Percentiles rank a stretch among this genome's conserved stretches.
These are phyloP conservation scores for Candida argentea DNA, from an alignment of 805 yeast genomes.

Conservation along the genomic window DNA sequence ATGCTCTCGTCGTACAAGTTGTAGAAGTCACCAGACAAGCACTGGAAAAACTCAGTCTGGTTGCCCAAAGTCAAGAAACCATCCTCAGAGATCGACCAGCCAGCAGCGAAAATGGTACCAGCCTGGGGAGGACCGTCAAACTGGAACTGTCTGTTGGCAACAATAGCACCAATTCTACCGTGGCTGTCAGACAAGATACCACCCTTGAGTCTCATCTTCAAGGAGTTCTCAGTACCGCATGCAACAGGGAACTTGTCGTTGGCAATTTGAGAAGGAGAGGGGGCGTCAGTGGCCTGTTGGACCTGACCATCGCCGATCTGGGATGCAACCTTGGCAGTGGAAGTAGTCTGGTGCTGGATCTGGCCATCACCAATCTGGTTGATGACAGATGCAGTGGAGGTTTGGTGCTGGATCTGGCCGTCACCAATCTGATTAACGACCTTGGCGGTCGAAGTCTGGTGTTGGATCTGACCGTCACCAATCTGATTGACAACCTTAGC, in stretches of 20 bases:
- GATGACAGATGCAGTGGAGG: conserved; percentile 14
- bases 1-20: conserved; percentile 61
- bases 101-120: conserved; percentile 21
- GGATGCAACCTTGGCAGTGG: conserved; percentile 15
- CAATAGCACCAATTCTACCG: conserved; percentile 72
- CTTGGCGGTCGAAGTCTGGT: conserved; percentile 24
- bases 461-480: conserved; percentile 41
- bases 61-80: conserved; percentile 54
- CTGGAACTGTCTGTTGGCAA: conserved; percentile 75
- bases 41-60: conserved; percentile 55
- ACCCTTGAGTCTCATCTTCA: conserved; percentile 45
- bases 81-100: conserved; percentile 33
- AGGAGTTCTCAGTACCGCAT: conserved; percentile 22
- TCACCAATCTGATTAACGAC: conserved; percentile 17
- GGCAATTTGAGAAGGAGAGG: conserved; percentile 3
- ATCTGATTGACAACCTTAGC: conserved; percentile 29
- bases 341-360: conserved; percentile 15
- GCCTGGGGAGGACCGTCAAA: conserved; percentile 76
- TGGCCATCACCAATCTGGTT: too few species aligned
- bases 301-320: conserved; percentile 25
- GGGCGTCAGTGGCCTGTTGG: conserved; percentile 11
- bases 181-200: conserved; percentile 44
- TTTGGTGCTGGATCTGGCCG: conserved; percentile 22
- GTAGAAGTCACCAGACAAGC: conserved; percentile 69
- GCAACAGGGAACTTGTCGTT: conserved; percentile 7